Conservation (phyloP, 1,284 basidiomycete species). For the Fomitiporia mediterranea region DNA sequence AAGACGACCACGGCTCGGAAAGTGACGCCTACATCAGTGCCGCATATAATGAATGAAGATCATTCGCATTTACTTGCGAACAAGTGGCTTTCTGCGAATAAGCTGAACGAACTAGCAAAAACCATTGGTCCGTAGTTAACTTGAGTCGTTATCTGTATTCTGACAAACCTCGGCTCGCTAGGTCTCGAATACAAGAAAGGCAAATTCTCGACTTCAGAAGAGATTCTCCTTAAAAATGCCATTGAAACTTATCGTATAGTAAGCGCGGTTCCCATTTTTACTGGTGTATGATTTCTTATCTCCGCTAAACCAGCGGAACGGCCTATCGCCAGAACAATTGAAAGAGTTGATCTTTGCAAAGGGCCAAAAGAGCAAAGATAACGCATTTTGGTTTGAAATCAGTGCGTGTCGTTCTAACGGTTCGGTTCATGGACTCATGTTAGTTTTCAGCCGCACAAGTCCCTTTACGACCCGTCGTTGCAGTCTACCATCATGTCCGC, state of each 20-base stretch:
- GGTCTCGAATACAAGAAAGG: conserved; percentile 81
- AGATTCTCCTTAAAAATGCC: conserved; percentile 55
- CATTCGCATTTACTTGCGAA: conserved; percentile 55
- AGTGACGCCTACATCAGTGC: conserved; percentile 27
- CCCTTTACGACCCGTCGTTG: conserved; percentile 69
- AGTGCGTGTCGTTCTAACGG: conserved; percentile 42
- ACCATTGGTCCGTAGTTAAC: conserved; percentile 48
- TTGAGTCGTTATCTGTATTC: conserved; percentile 7
- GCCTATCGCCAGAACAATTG: conserved; percentile 49
- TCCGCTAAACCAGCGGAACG: conserved; percentile 37
- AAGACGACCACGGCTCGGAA: conserved; percentile 26
- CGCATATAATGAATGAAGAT: conserved; percentile 34
- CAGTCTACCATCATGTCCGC: conserved; percentile 77
- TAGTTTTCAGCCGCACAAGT: conserved; percentile 52
- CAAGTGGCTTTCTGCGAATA: conserved; percentile 67
- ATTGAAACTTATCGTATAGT: conserved; percentile 62
- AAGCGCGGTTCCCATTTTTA: conserved; percentile 5
- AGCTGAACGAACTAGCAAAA: conserved; percentile 61
- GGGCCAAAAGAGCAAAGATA: conserved; percentile 52
- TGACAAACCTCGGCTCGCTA: conserved; percentile 31
- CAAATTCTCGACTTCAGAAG: conserved; percentile 75
- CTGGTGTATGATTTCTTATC: conserved; percentile 4
- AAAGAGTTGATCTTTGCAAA: conserved; percentile 62
- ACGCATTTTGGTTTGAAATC: conserved; percentile 68
- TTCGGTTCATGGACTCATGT: conserved; percentile 16